Evolutionary conservation across 179 eudicot species (phyloP), one percentile per base, ranked within the genome.

Genomic region (Patellifolia procumbens): DNA sequence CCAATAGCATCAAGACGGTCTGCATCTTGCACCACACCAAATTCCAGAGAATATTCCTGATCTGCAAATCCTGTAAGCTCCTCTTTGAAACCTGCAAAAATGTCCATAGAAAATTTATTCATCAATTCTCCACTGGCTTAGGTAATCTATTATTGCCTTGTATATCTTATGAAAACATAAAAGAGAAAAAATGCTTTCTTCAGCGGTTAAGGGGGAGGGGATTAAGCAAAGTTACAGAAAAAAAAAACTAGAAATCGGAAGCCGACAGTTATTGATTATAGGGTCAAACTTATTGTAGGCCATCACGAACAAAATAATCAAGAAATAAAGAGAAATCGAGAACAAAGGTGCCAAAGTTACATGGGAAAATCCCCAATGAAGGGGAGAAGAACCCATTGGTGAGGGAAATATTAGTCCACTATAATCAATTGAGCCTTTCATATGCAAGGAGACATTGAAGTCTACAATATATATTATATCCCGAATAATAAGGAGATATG

Each of bases 1-100:
- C 97, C 98, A 87, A 95, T 91, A 58, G 98, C 99, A 86, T 95
- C 99, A 77, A 95, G 99, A 53, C 97, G 93, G 81, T 95, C 97
- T 78, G 99, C 99, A 90, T 95, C 99, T 89, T 95, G 97, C 68
- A 95, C 99, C 56, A 95, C 91, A 48, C 93, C 93, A 81, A 88
- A 93, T 79, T 95, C 97, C 70, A 85, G 70, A 45, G 86, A 83
- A 49, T 49, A 56, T 64, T 79, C 83, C 69, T 73, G 75, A 67
- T 81, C 73, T 74, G 63, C 74, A 69, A 56, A 63, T 71, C 97
- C 92, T 49, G 80, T 71, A 73, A 95, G 71, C 83, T 93, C 98
- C 61, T 95, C 99, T 83, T 95, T 95, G 82, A 95, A 93, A 73
- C 97, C 98, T 94, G 81, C 72, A 58, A 22, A 65, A 55, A 68